Evolutionary conservation across 306 rosid species (phyloP).

Genomic region (Glycine tomentella): DNA sequence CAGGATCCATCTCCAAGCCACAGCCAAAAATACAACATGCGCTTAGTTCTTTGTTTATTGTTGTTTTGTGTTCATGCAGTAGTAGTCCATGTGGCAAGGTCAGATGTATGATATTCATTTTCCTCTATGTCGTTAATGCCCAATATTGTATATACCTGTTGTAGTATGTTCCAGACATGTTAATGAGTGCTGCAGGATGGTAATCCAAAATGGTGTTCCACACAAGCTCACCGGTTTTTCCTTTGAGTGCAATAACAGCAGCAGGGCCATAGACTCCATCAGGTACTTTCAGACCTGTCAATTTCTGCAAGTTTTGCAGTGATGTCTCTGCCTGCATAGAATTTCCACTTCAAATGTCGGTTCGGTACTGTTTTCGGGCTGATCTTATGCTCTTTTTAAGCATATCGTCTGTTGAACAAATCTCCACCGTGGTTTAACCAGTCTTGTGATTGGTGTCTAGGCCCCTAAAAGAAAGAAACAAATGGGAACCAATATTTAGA

Average conservation of each 20-base stretch:
- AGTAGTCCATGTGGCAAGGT: background rate
- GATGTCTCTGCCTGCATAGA: slow-evolving; percentile 63
- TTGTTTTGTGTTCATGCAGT: background rate
- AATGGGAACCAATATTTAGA: slow-evolving; percentile 38
- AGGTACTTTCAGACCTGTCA: slow-evolving; percentile 60
- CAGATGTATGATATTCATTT: background rate
- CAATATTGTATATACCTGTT: slow-evolving; percentile 44
- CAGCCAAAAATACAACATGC: background rate
- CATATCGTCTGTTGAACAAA: slow-evolving; percentile 76
- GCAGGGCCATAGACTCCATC: slow-evolving; percentile 72
- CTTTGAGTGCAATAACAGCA: slow-evolving; percentile 57
- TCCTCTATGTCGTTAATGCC: too few relatives aligned
- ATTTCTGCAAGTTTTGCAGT: slow-evolving; percentile 53
- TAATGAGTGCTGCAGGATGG: slow-evolving; percentile 46
- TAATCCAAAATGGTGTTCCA: slow-evolving; percentile 58
- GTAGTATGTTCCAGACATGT: slow-evolving; percentile 73
- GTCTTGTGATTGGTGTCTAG: slow-evolving; percentile 27
- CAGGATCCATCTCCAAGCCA: background rate
- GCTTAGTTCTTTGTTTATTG: background rate
- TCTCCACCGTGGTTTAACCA: slow-evolving; percentile 82
- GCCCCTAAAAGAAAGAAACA: slow-evolving; percentile 17
- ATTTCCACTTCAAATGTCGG: slow-evolving; percentile 63
- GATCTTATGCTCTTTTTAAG: slow-evolving; percentile 60
- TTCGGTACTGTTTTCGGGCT: slow-evolving; percentile 50
- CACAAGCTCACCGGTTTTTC: slow-evolving; percentile 54